Evolutionary conservation across 2,329 filamentous ascomycete species (phyloP).

Genomic region (Coniosporium tulheliwenetii): DNA sequence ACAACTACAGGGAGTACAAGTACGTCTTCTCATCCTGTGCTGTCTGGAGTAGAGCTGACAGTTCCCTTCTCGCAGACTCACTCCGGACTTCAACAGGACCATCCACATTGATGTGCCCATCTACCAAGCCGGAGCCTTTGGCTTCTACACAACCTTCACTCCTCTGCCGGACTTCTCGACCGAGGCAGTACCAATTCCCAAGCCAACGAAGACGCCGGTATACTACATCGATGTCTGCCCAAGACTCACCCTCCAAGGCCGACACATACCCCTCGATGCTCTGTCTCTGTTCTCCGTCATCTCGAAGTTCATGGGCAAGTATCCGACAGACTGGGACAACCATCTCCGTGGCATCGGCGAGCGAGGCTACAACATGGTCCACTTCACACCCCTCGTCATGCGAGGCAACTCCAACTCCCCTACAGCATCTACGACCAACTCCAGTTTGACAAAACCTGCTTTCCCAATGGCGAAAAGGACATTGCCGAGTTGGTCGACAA

Average conservation of each 20-base stretch:
- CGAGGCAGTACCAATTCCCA: constrained; percentile 30
- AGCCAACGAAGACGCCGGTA: constrained; percentile 44
- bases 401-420: constrained; percentile 87
- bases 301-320: constrained; percentile 96
- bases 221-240: constrained; percentile 95
- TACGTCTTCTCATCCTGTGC: constrained; percentile 29
- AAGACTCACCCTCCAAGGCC: constrained; percentile 55
- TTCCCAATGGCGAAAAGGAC: constrained; percentile 74
- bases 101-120: constrained; percentile 85
- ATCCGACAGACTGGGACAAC: constrained; percentile 76
- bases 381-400: constrained; percentile 87
- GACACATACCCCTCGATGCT: constrained; percentile 66
- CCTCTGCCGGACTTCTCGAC: constrained; percentile 67
- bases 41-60: neutral
- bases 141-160: constrained; percentile 86
- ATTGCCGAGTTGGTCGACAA: constrained; percentile 59
- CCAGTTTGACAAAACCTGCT: constrained; percentile 65
- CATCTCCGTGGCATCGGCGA: constrained; percentile 79
- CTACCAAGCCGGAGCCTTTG: constrained; percentile 69
- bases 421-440: constrained; percentile 95
- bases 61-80: constrained; percentile 42
- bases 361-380: constrained; percentile 96
- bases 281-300: constrained; percentile 86
- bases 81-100: constrained; percentile 82
- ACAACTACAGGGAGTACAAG: constrained; percentile 79